Evolutionary conservation across 192 early-diverging fungal species (phyloP).

Genomic region (Mortierella claussenii): DNA sequence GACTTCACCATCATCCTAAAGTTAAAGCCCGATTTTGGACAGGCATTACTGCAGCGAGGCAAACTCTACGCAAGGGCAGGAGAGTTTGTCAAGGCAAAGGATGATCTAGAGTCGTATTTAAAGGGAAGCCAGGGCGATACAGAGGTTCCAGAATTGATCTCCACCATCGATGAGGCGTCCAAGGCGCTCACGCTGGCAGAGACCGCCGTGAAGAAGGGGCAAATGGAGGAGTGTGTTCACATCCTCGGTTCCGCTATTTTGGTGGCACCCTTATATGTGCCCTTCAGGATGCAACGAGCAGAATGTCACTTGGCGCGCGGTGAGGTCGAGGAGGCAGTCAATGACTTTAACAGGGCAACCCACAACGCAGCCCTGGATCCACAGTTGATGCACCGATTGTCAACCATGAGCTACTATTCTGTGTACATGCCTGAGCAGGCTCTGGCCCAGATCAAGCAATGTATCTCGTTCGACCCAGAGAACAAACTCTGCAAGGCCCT

Average conservation of each 20-base stretch:
- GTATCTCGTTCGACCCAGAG: constrained; percentile 91
- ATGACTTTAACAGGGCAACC: constrained; percentile 83
- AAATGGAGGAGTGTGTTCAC: constrained; percentile 66
- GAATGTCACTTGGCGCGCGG: constrained; percentile 76
- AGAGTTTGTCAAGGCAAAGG: constrained; percentile 66
- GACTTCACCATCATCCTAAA: constrained; percentile 87
- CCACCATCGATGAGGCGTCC: constrained; percentile 57
- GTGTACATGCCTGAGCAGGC: constrained; percentile 79
- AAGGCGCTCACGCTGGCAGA: constrained; percentile 52
- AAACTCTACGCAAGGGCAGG: constrained; percentile 77
- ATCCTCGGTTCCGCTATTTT: constrained; percentile 63
- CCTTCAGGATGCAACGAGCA: constrained; percentile 73
- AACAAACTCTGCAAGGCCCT: constrained; percentile 87
- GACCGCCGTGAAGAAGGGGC: constrained; percentile 49
- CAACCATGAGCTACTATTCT: constrained; percentile 74
- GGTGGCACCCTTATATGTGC: constrained; percentile 63
- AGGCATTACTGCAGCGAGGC: constrained; percentile 80
- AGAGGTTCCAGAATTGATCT: constrained; percentile 37
- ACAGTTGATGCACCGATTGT: constrained; percentile 69
- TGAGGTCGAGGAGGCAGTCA: constrained; percentile 87
- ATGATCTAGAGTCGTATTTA: constrained; percentile 65
- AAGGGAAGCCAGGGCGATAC: constrained; percentile 46
- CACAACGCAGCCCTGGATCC: constrained; percentile 76
- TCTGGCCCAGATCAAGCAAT: constrained; percentile 80
- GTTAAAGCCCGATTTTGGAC: constrained; percentile 83